Conservation (phyloP, 768 basidiomycete species). For the Agrocybe praecox region DNA sequence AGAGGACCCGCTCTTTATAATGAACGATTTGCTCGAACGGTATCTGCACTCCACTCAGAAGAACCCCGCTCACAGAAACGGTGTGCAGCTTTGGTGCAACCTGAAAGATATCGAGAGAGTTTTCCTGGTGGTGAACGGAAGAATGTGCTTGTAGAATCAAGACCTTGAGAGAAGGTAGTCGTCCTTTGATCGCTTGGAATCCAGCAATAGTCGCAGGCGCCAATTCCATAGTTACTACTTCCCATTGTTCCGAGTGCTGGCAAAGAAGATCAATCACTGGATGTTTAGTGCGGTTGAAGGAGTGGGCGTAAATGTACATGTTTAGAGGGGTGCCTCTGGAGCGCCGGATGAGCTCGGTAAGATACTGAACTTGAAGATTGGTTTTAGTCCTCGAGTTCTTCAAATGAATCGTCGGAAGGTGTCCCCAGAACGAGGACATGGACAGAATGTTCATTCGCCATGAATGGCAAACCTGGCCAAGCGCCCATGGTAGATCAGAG, state of each 20-base stretch:
- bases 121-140: not conserved
- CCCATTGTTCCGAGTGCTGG: slow-evolving; percentile 23
- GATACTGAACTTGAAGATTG: slow-evolving; percentile 5
- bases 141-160: slow-evolving; percentile 14
- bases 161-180: slow-evolving; percentile 19
- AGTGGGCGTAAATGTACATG: slow-evolving; percentile 16
- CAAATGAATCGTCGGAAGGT: slow-evolving; percentile 15
- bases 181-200: slow-evolving; percentile 21
- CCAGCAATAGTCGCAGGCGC: slow-evolving; percentile 14
- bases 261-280: slow-evolving; percentile 22
- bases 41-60: slow-evolving; percentile 14
- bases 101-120: slow-evolving; percentile 22
- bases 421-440: slow-evolving; percentile 20
- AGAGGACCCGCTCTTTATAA: slow-evolving; percentile 21
- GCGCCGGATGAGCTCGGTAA: slow-evolving; percentile 15
- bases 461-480: slow-evolving; percentile 19
- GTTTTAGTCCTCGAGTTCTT: slow-evolving; percentile 3
- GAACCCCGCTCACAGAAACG: slow-evolving; percentile 18
- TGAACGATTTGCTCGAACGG: slow-evolving; percentile 21
- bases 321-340: slow-evolving; percentile 18
- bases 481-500: slow-evolving; percentile 18
- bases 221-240: slow-evolving; percentile 15
- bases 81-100: slow-evolving; percentile 20
- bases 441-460: slow-evolving; percentile 20
- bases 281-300: slow-evolving; percentile 13